phyloP scores from a whole-genome alignment of 192 early-diverging fungal species.

The Coemansia furcata region DNA sequence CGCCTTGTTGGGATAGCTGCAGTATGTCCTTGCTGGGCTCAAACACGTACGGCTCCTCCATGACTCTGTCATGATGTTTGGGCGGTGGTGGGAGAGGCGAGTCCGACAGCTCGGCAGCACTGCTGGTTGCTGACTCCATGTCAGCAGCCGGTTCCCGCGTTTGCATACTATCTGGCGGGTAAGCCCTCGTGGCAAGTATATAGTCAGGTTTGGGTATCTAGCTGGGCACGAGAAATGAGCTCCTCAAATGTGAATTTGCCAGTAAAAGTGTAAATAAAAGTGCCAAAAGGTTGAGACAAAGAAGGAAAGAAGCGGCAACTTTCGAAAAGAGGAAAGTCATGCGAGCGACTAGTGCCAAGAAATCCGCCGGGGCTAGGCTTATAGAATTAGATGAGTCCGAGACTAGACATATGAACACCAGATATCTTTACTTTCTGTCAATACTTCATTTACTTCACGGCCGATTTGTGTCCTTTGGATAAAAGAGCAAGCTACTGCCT shows the following conservation, averaged over 20 bases:
- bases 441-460: background rate
- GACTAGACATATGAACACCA: too few relatives aligned
- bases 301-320: background rate
- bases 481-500: background rate
- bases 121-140: background rate
- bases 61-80: background rate
- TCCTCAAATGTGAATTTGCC: background rate
- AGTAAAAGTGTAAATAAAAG: background rate
- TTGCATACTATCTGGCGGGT: background rate
- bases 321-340: conserved; percentile 4
- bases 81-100: background rate
- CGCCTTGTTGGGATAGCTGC: conserved; percentile 27
- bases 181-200: background rate
- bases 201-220: background rate
- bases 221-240: background rate
- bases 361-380: background rate
- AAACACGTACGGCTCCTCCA: conserved; percentile 31
- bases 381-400: background rate
- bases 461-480: background rate
- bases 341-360: background rate
- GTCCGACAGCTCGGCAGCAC: background rate
- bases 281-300: conserved; percentile 1
- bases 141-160: background rate
- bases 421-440: background rate
- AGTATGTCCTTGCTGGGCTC: conserved; percentile 39